Evolutionary conservation across 2,329 filamentous ascomycete genomes (phyloP).

Genomic region (Fusarium anguioides): DNA sequence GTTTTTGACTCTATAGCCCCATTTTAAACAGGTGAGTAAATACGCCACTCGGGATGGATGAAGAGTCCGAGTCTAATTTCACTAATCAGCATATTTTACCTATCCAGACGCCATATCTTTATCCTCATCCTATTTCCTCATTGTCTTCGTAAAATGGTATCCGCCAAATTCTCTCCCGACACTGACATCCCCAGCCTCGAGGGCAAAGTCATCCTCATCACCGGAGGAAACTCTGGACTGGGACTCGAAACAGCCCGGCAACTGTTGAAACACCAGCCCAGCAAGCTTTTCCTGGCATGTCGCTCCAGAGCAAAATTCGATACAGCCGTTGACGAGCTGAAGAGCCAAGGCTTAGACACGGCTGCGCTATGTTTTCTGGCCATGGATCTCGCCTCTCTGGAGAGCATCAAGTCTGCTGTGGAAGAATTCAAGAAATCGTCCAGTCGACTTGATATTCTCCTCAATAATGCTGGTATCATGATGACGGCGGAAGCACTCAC

Average conservation of each 20-base stretch:
- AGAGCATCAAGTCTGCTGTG: neutral
- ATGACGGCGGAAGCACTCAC: conserved; percentile 1
- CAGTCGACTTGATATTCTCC: neutral
- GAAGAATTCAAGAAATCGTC: neutral
- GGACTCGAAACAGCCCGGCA: neutral
- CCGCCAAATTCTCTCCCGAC: neutral
- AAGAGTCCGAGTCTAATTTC: too few relatives aligned
- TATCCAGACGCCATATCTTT: too few relatives aligned
- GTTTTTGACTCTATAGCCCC: too few relatives aligned
- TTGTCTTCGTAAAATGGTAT: neutral
- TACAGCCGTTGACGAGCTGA: neutral
- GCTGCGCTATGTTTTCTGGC: neutral
- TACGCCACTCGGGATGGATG: too few relatives aligned
- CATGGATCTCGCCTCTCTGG: neutral
- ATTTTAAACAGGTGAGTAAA: too few relatives aligned
- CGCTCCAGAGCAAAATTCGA: conserved; percentile 3
- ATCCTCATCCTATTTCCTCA: too few relatives aligned
- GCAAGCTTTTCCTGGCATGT: neutral
- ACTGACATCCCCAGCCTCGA: conserved; percentile 2
- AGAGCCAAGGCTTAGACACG: neutral
- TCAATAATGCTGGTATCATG: conserved; percentile 13
- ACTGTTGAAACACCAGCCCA: neutral
- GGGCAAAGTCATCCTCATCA: neutral
- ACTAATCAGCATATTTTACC: too few relatives aligned
- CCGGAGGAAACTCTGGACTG: conserved; percentile 5